Evolutionary conservation across 441 rosid species (phyloP).

Genomic region (Mallotus japonicus): DNA sequence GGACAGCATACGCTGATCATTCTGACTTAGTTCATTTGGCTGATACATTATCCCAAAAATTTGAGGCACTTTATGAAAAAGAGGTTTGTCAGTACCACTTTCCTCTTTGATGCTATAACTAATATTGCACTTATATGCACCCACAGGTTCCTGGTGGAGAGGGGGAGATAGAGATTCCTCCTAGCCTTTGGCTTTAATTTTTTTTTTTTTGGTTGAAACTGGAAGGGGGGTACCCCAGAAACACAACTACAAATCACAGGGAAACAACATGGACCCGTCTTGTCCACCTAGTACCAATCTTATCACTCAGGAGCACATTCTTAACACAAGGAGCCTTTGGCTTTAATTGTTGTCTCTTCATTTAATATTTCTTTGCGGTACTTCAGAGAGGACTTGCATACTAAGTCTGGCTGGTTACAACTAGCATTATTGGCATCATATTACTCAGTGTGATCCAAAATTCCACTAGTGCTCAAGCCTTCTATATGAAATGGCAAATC

Average conservation of each 20-base stretch:
- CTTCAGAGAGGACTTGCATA: not conserved
- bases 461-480: not conserved
- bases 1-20: conserved; percentile 47
- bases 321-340: too few relatives aligned
- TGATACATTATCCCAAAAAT: conserved; percentile 43
- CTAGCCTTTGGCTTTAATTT: not conserved
- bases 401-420: not conserved
- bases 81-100: conserved; percentile 37
- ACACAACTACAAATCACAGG: too few relatives aligned
- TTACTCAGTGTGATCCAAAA: not conserved
- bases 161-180: not conserved
- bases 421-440: not conserved
- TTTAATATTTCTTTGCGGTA: not conserved
- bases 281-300: too few relatives aligned
- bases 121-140: not conserved
- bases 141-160: not conserved
- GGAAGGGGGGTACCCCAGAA: too few relatives aligned
- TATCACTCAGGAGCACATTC: too few relatives aligned
- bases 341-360: not conserved
- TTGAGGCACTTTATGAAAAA: conserved; percentile 47
- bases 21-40: conserved; percentile 43
- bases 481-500: not conserved
- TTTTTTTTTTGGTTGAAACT: too few relatives aligned
- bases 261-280: too few relatives aligned
- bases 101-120: not conserved